phyloP scores from a whole-genome alignment of 768 basidiomycete species.

The Psilocybe subaeruginosa region DNA sequence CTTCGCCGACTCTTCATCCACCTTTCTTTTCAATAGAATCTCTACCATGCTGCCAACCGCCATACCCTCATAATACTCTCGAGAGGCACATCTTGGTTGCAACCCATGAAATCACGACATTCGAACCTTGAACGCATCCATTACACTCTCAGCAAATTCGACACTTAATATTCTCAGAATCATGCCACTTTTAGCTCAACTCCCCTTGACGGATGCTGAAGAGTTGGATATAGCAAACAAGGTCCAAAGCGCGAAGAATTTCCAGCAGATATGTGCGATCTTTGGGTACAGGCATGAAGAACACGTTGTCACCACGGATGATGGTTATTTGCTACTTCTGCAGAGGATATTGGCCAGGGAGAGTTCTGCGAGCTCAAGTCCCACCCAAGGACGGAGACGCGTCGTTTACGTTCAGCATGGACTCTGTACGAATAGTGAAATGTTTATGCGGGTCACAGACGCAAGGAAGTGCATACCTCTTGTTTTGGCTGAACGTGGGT shows the following conservation, averaged over 20 bases:
- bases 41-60: too few species aligned
- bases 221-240: slow-evolving; percentile 1
- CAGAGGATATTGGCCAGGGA: slow-evolving; percentile 14
- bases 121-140: background rate
- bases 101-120: too few species aligned
- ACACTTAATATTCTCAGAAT: background rate
- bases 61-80: too few species aligned
- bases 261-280: slow-evolving; percentile 16
- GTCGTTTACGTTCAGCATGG: slow-evolving; percentile 23
- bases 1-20: too few species aligned
- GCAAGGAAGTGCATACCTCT: slow-evolving; percentile 17
- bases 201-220: background rate
- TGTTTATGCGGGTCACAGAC: slow-evolving; percentile 19
- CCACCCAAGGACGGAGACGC: background rate
- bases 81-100: too few species aligned
- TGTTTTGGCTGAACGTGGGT: slow-evolving; percentile 17
- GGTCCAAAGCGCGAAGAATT: slow-evolving; percentile 14
- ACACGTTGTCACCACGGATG: slow-evolving; percentile 22
- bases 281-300: slow-evolving; percentile 22
- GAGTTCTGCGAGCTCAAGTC: background rate
- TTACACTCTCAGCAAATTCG: background rate
- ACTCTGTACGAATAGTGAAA: slow-evolving; percentile 20
- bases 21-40: too few species aligned
- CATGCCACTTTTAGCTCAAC: slow-evolving; percentile 5
- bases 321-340: slow-evolving; percentile 20